phyloP scores from a whole-genome alignment of 139 green algal genomes.

The Trebouxia sp. region DNA sequence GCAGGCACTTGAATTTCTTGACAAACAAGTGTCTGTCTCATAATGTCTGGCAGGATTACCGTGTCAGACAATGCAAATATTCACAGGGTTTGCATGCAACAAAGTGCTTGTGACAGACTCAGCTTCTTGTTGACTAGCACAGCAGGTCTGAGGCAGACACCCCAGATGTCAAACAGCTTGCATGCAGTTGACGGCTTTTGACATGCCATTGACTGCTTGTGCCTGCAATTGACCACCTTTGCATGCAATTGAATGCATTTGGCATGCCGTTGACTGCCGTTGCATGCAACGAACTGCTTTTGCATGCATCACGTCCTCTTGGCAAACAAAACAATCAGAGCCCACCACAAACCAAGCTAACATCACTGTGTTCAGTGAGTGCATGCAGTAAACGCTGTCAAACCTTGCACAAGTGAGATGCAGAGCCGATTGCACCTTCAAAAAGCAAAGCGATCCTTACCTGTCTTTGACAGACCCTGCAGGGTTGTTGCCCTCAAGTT shows the following conservation, averaged over 20 bases:
- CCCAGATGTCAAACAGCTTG: neutral
- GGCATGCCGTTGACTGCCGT: neutral
- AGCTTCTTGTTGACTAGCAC: neutral
- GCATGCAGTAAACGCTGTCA: neutral
- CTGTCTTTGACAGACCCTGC: slow-evolving; percentile 56
- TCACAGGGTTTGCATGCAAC: neutral
- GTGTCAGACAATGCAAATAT: neutral
- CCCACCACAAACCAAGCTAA: neutral
- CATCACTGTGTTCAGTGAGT: neutral
- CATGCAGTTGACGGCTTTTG: neutral
- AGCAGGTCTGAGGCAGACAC: neutral
- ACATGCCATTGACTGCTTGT: too few species aligned
- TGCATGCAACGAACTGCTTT: neutral
- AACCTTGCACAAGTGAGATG: neutral
- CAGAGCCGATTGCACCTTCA: neutral
- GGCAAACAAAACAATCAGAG: too few species aligned
- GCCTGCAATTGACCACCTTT: neutral
- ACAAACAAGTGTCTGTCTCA: neutral
- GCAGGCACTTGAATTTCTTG: neutral
- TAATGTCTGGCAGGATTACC: neutral
- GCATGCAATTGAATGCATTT: too few species aligned
- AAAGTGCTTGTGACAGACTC: neutral
- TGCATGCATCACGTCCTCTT: neutral
- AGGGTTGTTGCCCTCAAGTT: slow-evolving; percentile 60
- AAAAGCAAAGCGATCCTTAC: neutral